Percentiles rank a stretch among this genome's conserved stretches.
These are phyloP conservation scores for Simplicillium sp. DNA, from an alignment of 2,329 filamentous ascomycete genomes.

Conservation along the genomic window DNA sequence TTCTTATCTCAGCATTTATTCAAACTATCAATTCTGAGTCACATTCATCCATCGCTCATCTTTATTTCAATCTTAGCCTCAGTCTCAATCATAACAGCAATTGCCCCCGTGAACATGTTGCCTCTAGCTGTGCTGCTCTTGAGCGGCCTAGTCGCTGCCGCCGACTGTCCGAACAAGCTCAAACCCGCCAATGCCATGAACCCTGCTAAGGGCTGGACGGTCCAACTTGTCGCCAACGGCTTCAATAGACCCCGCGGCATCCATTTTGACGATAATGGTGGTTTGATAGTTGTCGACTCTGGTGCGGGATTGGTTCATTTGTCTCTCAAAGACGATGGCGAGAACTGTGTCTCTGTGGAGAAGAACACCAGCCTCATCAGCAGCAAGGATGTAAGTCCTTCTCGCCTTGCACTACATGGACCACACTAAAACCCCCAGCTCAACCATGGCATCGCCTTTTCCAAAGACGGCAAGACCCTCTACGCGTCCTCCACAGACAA, in stretches of 20 bases:
- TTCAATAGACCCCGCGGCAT: slow-evolving; percentile 33
- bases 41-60: no score
- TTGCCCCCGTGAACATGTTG: no score
- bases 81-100: no score
- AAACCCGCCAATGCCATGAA: slow-evolving; percentile 20
- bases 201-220: slow-evolving; percentile 32
- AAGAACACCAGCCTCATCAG: slow-evolving; percentile 25
- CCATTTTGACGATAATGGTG: slow-evolving; percentile 33
- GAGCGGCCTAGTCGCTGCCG: neutral
- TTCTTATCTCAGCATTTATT: no score
- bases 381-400: slow-evolving; percentile 22
- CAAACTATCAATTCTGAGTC: no score
- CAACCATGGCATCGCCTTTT: slow-evolving; percentile 47
- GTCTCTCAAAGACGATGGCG: slow-evolving; percentile 28
- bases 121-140: no score
- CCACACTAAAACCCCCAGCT: slow-evolving; percentile 23
- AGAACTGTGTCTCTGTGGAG: slow-evolving; percentile 28
- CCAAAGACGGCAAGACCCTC: slow-evolving; percentile 39
- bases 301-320: slow-evolving; percentile 31
- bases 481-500: slow-evolving; percentile 47
- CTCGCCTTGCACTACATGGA: neutral
- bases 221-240: slow-evolving; percentile 30
- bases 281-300: slow-evolving; percentile 34
- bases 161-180: slow-evolving; percentile 23
- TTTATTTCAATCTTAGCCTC: no score